These are phyloP conservation scores for Cucurbita ficifolia DNA, from an alignment of 306 rosid species.

Conservation along the genomic window DNA sequence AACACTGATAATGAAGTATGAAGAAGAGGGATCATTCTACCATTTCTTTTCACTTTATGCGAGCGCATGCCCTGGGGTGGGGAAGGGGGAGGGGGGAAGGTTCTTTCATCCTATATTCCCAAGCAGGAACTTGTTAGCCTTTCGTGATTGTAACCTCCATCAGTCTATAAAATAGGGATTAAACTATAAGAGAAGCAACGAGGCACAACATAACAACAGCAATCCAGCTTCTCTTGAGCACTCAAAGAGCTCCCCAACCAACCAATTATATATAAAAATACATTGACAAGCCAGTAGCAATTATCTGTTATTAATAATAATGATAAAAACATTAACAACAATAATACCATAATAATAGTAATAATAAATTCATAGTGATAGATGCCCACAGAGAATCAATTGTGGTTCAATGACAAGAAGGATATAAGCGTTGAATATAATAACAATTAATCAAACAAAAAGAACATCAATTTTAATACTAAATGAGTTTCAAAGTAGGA, in stretches of 20 bases:
- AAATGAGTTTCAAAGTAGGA: conserved; percentile 26
- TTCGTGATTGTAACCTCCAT: background rate
- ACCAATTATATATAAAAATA: background rate
- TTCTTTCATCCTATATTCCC: background rate
- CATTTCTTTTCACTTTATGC: background rate
- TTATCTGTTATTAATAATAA: background rate
- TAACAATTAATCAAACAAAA: background rate
- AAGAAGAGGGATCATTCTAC: background rate
- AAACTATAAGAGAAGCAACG: background rate
- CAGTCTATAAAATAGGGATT: background rate
- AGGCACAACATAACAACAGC: background rate
- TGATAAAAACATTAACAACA: background rate
- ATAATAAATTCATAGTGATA: background rate
- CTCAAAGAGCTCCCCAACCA: background rate
- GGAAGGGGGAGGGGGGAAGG: background rate
- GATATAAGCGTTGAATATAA: background rate
- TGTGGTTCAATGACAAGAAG: background rate
- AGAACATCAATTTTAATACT: background rate
- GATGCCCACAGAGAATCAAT: background rate
- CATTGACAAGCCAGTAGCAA: background rate
- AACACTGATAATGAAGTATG: background rate
- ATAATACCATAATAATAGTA: background rate
- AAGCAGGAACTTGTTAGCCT: background rate
- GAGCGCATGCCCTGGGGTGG: background rate
- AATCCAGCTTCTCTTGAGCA: background rate